Evolutionary conservation across 805 yeast species (phyloP), one percentile per base, ranked within the genome.

Genomic region (Candida lessepsii): DNA sequence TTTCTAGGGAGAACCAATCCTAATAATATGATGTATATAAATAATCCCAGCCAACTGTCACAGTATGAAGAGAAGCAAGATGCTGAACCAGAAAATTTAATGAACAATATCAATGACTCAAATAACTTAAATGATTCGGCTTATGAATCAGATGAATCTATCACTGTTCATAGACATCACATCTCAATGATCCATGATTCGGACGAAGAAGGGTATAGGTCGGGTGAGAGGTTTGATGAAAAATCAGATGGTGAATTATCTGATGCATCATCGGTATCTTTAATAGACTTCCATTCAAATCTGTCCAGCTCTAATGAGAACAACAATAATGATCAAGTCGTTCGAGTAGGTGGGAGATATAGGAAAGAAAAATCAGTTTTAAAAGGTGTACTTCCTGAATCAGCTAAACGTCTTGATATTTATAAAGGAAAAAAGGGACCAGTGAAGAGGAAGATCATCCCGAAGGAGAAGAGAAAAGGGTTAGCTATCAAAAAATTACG

Each of bases 351-450:
- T 3, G 63, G 63, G 2, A 43, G 52, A 19, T 29, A 34, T 11
- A 19, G 54, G 19, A 63, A 54, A 40, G 62, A 62, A 31, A 62
- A 54, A 32, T 56, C 53, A 28, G 56, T 65, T 9, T 48, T 67
- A 5, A 44, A 56, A 21, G 73, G 73, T 0, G 64, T 60, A 1
- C 49, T 67, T 10, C 73, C 73, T 0, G 72, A 66, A 38, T 67
- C 71, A 3, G 65, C 70, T 4, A 66, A 61, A 41, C 42, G 69
- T 16, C 47, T 65, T 7, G 52, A 48, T 5, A 46, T 57, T 10
- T 64, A 53, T 34, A 54, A 54, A 29, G 40, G 30, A 27, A 25
- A 41, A 17, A 38, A 23, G 10, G 7, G n/a, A 15, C n/a, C 17
- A 5, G 4, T n/a, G 4, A 11, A 37, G 9, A 26, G 40, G 33